Base-by-base conservation (phyloP, 331 rosid species). In the Acacia pycnantha region DNA sequence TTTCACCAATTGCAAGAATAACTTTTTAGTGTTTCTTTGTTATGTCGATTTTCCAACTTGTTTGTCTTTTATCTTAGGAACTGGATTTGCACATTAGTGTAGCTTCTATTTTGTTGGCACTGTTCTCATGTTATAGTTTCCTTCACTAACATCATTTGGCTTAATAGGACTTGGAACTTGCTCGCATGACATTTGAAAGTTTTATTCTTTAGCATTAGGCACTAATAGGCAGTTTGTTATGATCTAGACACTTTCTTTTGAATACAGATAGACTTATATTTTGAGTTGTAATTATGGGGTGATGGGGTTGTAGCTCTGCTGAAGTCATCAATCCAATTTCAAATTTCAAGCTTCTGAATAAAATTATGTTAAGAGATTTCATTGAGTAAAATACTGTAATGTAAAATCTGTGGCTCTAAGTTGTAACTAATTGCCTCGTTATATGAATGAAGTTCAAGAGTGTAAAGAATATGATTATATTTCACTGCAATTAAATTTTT, bases 101-200 rank as follows among this genome's bases (percentile, higher is more conserved):
- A 67, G 48, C 72, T 18, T 35, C 29, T 1, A 6, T 21, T 68
- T 68, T 37, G 73, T 19, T 43, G 22, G 27, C 27, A 62, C 51
- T 27, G 37, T 44, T 70, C 58, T 70, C 58, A 16, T 51, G 74
- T 70, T 84, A 9, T 31, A 18, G 18, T 56, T 77, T 65, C 64
- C 72, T 37, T 46, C 77, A 43, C 62, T 71, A 71, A 54, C 50
- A 26, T 16, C 50, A 8, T 80, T 67, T 73, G 78, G 62, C 72
- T 35, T 77, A 41, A 54, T 66, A 22, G 79, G 79, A 47, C 46
- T 56, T 27, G 46, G 76, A 73, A 67, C 56, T 35, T 65, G 64
- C 82, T 64, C 8, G 13, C 43, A 16, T 19, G 37, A 54, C 41
- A 64, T 73, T n/a, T 81, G 58, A 43, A 44, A 46, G 56, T 59